A percentile compares a stretch with the other conserved stretches of the same genome.
Evolutionary conservation across 805 yeast species (phyloP).

Genomic region (Suhomyces xylopsoci): DNA sequence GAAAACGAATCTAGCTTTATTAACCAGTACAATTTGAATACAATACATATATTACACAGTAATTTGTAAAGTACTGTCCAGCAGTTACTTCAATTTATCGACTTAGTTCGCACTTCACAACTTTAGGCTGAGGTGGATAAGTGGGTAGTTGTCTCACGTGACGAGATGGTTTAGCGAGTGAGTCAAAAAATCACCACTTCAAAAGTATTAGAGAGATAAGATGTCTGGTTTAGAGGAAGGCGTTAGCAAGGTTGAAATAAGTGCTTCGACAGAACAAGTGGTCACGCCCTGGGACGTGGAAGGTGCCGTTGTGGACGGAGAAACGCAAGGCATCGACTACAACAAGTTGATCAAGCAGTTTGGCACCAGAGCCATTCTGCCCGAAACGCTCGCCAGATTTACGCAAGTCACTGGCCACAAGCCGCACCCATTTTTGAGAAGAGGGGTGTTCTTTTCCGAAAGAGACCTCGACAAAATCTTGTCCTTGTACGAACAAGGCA

Average conservation of each 20-base stretch:
- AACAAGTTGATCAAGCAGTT: slow-evolving; percentile 82
- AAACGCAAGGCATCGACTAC: slow-evolving; percentile 87
- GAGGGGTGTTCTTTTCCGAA: slow-evolving; percentile 91
- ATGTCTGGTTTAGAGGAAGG: slow-evolving; percentile 11
- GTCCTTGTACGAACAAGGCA: slow-evolving; percentile 89
- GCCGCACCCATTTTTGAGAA: slow-evolving; percentile 86
- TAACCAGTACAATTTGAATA: too few species aligned
- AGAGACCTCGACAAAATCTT: slow-evolving; percentile 77
- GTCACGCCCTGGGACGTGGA: slow-evolving; percentile 98
- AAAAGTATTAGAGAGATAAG: neutral
- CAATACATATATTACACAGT: too few species aligned
- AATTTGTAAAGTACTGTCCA: too few species aligned
- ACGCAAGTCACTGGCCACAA: slow-evolving; percentile 78
- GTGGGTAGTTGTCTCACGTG: neutral
- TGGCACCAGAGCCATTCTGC: slow-evolving; percentile 73
- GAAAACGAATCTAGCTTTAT: too few species aligned
- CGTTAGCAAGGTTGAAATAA: slow-evolving; percentile 7
- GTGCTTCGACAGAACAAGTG: slow-evolving; percentile 22
- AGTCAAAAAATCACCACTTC: too few species aligned
- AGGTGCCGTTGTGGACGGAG: slow-evolving; percentile 96
- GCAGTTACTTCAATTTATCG: too few species aligned
- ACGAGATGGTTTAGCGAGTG: neutral
- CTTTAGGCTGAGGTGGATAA: too few species aligned
- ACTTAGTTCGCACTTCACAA: too few species aligned
- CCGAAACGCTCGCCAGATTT: slow-evolving; percentile 74